Evolutionary conservation across 768 basidiomycete species (phyloP).

Genomic region (Lyophyllum shimeji): DNA sequence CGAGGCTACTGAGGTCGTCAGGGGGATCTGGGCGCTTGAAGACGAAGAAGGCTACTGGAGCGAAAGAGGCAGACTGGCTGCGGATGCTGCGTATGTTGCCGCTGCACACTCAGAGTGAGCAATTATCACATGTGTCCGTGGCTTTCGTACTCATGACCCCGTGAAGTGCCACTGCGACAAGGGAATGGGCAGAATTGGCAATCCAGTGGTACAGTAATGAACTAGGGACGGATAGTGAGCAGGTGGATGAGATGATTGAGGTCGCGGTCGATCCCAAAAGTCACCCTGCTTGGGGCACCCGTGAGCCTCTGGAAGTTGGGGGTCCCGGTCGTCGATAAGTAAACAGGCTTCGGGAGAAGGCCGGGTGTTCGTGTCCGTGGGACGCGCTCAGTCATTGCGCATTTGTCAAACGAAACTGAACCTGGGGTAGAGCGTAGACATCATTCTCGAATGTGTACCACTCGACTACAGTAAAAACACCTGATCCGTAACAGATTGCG

Average conservation of each 20-base stretch:
- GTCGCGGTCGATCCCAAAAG: conserved; percentile 34
- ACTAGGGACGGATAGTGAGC: conserved; percentile 53
- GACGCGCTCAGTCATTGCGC: conserved; percentile 4
- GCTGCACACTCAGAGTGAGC: conserved; percentile 65
- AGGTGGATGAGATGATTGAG: conserved; percentile 38
- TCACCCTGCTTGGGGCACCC: conserved; percentile 51
- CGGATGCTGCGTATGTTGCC: conserved; percentile 59
- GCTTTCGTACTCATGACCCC: background rate
- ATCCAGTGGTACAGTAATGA: conserved; percentile 56
- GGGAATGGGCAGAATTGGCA: conserved; percentile 50
- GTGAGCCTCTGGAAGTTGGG: conserved; percentile 34
- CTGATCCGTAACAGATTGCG: conserved; percentile 3
- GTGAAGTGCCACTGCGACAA: conserved; percentile 42
- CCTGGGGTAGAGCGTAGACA: background rate
- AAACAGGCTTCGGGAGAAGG: conserved; percentile 1
- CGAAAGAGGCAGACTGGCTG: conserved; percentile 61
- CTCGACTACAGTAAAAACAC: background rate
- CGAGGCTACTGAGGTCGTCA: conserved; percentile 48
- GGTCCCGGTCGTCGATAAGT: conserved; percentile 24
- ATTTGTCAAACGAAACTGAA: background rate
- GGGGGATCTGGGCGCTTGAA: conserved; percentile 56
- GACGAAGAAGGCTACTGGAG: conserved; percentile 67
- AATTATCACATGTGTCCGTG: conserved; percentile 6
- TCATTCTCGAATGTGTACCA: background rate
- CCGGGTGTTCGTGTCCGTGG: conserved; percentile 2